Percentiles rank a stretch among this genome's conserved stretches.
Conservation (phyloP, 768 basidiomycete genomes). For the Calocybe gangraenosa region DNA sequence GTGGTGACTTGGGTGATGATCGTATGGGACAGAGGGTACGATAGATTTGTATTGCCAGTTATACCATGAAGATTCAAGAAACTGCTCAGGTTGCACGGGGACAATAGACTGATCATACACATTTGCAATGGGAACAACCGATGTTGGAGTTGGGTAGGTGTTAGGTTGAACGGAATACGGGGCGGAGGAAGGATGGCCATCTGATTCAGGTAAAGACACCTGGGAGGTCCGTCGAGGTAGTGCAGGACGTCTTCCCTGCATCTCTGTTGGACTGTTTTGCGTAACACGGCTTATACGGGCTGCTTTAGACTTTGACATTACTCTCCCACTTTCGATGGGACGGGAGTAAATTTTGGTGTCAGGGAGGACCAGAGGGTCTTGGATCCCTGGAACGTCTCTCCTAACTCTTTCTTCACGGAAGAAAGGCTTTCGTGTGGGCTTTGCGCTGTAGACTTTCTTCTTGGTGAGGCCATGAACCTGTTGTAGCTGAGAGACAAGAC, state of each 20-base stretch:
- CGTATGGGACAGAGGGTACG: slow-evolving; percentile 8
- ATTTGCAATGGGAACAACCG: slow-evolving; percentile 13
- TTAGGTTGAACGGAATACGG: slow-evolving; percentile 12
- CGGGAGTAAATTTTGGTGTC: slow-evolving; percentile 6
- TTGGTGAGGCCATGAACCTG: slow-evolving; percentile 67
- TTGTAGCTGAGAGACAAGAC: slow-evolving; percentile 59
- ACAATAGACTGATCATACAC: slow-evolving; percentile 7
- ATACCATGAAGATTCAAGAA: slow-evolving; percentile 6
- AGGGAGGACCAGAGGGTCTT: slow-evolving; percentile 26
- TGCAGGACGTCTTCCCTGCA: slow-evolving; percentile 24
- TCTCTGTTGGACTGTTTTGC: slow-evolving; percentile 30
- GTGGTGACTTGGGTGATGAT: background rate
- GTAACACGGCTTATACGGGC: slow-evolving; percentile 30
- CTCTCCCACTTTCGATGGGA: slow-evolving; percentile 25
- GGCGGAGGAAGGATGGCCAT: slow-evolving; percentile 17
- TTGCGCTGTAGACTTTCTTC: slow-evolving; percentile 59
- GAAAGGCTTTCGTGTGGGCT: slow-evolving; percentile 48
- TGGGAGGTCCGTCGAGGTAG: slow-evolving; percentile 29
- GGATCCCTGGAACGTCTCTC: slow-evolving; percentile 21
- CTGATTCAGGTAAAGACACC: slow-evolving; percentile 34
- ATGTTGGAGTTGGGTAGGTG: slow-evolving; percentile 18
- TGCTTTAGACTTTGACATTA: slow-evolving; percentile 27
- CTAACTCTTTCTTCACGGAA: slow-evolving; percentile 45
- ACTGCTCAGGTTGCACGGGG: slow-evolving; percentile 2
- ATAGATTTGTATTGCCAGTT: slow-evolving; percentile 7